Evolutionary conservation across 2,329 filamentous ascomycete species (phyloP), one percentile per base, ranked within the genome.

Genomic region (Fusarium annulatum): DNA sequence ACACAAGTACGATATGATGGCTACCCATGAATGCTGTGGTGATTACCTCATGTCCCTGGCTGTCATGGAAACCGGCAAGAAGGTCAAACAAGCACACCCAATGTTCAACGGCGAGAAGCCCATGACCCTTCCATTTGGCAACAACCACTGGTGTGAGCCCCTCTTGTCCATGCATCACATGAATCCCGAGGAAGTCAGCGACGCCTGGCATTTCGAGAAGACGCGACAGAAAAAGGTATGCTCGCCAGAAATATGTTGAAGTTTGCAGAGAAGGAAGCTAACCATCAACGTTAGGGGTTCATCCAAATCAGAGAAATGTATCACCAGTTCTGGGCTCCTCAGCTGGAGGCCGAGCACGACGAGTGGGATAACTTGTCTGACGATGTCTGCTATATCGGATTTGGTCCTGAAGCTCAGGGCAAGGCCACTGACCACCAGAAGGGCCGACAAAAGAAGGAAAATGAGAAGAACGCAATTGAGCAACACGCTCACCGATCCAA

Each of bases 131-230:
- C 85, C 86, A 9, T 88, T 84, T 64, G 84, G 85, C 3, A 80
- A 80, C 7, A 82, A 79, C 15, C 86, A 88, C 68, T 89, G 88
- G 87, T 89, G 88, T 69, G 85, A 89, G 74, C 87, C 88, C 9
- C 82, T 88, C n/a, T 77, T 89, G 45, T 88, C 87, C 7, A 88
- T 89, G 86, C 87, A 89, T 73, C 86, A 88, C 73, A 84, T 89
- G 78, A 84, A 84, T 52, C 82, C 86, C 14, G 84, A 87, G 72
- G 87, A 89, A 75, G 83, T 88, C 51, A 86, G 83, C 70, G 80
- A 76, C 46, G 82, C 88, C 39, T 89, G 87, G 86, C 83, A 87
- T 61, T 89, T 84, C 64, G 88, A 89, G 75, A 84, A 88, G 76
- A 85, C 83, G 8, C 82, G 85, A 38, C 83, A 82, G 73, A 82